Conservation (phyloP, 352 stramenopile species). For the Phytopythium ostracodes region DNA sequence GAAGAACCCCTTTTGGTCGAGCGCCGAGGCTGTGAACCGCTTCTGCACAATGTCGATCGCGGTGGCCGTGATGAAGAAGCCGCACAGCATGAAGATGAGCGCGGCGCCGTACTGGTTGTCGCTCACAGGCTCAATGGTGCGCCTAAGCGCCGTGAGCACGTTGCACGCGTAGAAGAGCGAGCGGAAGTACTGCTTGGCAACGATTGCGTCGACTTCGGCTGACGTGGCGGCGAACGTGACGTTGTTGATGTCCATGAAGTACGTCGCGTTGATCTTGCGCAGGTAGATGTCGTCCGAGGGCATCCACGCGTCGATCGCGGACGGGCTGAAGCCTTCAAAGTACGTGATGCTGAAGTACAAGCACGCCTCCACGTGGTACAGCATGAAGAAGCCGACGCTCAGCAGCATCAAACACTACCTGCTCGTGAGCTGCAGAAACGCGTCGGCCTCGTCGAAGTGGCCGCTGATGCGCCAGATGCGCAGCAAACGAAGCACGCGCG, state of each 20-base stretch:
- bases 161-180: slow-evolving; percentile 63
- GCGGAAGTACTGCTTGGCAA: slow-evolving; percentile 49
- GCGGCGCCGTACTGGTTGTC: slow-evolving; percentile 47
- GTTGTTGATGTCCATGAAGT: slow-evolving; percentile 23
- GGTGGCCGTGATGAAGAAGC: slow-evolving; percentile 69
- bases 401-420: slow-evolving; percentile 47
- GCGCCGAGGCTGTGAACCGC: slow-evolving; percentile 62
- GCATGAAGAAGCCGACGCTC: slow-evolving; percentile 36
- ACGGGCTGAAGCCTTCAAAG: slow-evolving; percentile 49
- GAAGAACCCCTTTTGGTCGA: slow-evolving; percentile 76
- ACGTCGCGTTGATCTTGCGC: slow-evolving; percentile 23
- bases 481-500: slow-evolving; percentile 35
- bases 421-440: slow-evolving; percentile 41
- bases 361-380: slow-evolving; percentile 60
- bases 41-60: slow-evolving; percentile 79
- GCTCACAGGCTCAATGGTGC: slow-evolving; percentile 43
- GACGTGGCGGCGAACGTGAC: slow-evolving; percentile 18
- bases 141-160: slow-evolving; percentile 44
- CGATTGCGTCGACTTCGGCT: slow-evolving; percentile 18
- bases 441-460: slow-evolving; percentile 46
- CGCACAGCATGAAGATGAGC: slow-evolving; percentile 64
- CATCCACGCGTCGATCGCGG: slow-evolving; percentile 34
- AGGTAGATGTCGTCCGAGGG: slow-evolving; percentile 45
- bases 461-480: slow-evolving; percentile 25
- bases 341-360: slow-evolving; percentile 59